A percentile compares a stretch with the other conserved stretches of the same genome.
Conservation (phyloP, 495 filamentous ascomycete genomes). For the Clohesyomyces aquaticus region DNA sequence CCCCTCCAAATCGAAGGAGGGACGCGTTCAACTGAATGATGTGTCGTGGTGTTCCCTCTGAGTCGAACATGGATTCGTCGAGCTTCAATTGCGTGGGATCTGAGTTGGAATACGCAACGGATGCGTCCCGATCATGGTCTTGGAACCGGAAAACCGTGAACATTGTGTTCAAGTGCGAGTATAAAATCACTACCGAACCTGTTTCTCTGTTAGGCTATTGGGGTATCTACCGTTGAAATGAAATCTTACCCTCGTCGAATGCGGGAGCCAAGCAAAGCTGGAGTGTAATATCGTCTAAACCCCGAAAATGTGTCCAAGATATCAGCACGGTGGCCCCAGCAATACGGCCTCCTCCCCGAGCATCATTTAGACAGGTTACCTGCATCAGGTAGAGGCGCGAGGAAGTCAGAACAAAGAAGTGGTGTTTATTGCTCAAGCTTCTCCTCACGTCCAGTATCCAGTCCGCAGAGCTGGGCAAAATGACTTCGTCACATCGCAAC, state of each 20-base stretch:
- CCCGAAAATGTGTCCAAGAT: slow-evolving; percentile 55
- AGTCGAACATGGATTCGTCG: background rate
- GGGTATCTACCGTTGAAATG: background rate
- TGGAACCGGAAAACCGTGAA: slow-evolving; percentile 38
- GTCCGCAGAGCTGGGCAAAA: slow-evolving; percentile 20
- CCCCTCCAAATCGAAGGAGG: slow-evolving; percentile 2
- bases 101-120: slow-evolving; percentile 9
- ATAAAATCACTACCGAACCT: slow-evolving; percentile 37
- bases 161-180: slow-evolving; percentile 42
- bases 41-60: background rate
- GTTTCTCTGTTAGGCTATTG: background rate
- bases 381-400: slow-evolving; percentile 40
- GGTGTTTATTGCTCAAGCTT: slow-evolving; percentile 35
- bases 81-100: slow-evolving; percentile 25
- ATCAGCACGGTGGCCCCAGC: slow-evolving; percentile 42
- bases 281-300: slow-evolving; percentile 39
- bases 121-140: background rate
- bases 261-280: slow-evolving; percentile 19
- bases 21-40: slow-evolving; percentile 11
- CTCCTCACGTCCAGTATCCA: slow-evolving; percentile 47
- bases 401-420: slow-evolving; percentile 45
- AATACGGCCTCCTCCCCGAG: slow-evolving; percentile 11
- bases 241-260: slow-evolving; percentile 18
- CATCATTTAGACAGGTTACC: slow-evolving; percentile 16
- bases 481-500: slow-evolving; percentile 29